Conservation (phyloP, 768 basidiomycete genomes). For the Trametes sanguinea region DNA sequence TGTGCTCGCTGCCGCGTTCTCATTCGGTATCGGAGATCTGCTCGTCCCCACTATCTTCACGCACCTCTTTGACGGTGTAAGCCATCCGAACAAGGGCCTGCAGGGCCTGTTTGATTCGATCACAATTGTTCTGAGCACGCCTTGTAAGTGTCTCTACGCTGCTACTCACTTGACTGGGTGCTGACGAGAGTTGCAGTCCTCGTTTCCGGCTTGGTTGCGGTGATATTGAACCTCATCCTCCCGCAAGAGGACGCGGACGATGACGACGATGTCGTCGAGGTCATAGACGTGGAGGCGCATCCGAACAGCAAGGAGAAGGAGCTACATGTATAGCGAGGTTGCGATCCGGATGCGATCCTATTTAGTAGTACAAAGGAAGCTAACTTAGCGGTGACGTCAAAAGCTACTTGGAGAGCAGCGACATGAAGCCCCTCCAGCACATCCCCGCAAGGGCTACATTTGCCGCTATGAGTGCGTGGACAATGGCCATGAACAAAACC, state of each 20-base stretch:
- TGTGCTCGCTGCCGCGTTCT: slow-evolving; percentile 66
- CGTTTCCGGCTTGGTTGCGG: slow-evolving; percentile 44
- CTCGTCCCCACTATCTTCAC: slow-evolving; percentile 66
- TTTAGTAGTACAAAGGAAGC: neutral
- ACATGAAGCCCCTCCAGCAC: neutral
- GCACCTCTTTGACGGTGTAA: slow-evolving; percentile 68
- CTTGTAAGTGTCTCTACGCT: slow-evolving; percentile 53
- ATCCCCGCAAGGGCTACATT: no score
- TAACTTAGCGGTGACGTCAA: neutral
- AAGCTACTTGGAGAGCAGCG: neutral
- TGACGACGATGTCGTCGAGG: slow-evolving; percentile 25
- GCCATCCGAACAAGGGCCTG: slow-evolving; percentile 52
- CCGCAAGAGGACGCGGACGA: slow-evolving; percentile 36
- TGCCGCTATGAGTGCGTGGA: no score
- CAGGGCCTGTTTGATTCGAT: slow-evolving; percentile 75
- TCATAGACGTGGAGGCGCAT: slow-evolving; percentile 19
- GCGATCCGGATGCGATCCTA: neutral
- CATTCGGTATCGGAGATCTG: slow-evolving; percentile 72
- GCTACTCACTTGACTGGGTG: neutral
- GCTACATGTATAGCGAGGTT: neutral
- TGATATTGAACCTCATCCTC: slow-evolving; percentile 48
- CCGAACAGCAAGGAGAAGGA: slow-evolving; percentile 15
- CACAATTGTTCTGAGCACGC: slow-evolving; percentile 77
- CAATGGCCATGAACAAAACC: neutral
- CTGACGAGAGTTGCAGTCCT: slow-evolving; percentile 37